These are phyloP conservation scores for Rhynchosporium graminicola DNA, from an alignment of 2,329 filamentous ascomycete genomes.

Conservation along the genomic window DNA sequence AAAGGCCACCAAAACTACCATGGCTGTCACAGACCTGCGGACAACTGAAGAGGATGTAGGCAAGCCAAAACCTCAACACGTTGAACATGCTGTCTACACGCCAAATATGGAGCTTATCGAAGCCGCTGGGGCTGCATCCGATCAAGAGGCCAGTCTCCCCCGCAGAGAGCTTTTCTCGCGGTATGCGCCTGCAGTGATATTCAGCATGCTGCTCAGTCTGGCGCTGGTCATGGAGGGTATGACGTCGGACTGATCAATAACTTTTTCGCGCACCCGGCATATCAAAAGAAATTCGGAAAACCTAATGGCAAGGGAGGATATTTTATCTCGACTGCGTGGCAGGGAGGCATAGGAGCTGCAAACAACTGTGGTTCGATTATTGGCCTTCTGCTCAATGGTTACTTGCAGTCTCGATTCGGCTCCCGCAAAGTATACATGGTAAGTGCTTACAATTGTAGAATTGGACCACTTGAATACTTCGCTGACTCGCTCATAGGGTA, in stretches of 20 bases:
- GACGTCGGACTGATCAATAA: conserved; percentile 17
- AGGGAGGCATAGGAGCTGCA: conserved; percentile 8
- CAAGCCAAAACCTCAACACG: conserved; percentile 2
- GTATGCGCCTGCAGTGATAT: conserved; percentile 5
- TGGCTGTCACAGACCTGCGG: not conserved
- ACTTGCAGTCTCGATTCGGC: conserved; percentile 39
- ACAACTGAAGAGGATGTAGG: not conserved
- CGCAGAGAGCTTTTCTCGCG: conserved; percentile 13
- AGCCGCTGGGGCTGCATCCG: conserved; percentile 11
- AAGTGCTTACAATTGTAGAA: not conserved
- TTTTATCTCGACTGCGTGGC: conserved; percentile 6
- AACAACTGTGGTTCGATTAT: conserved; percentile 34
- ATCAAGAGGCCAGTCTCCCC: conserved; percentile 10
- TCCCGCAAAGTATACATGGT: conserved; percentile 29
- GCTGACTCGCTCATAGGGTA: conserved; percentile 5
- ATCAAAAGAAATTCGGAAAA: conserved; percentile 9
- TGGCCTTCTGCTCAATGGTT: conserved; percentile 39
- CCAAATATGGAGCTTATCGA: conserved; percentile 12
- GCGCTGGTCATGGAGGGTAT: conserved; percentile 19
- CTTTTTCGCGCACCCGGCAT: conserved; percentile 16
- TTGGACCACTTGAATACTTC: not conserved
- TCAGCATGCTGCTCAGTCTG: conserved; percentile 15
- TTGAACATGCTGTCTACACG: not conserved
- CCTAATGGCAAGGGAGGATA: conserved; percentile 4
- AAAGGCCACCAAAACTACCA: not conserved